Evolutionary conservation across 345 rosid species (phyloP), one percentile per base, ranked within the genome.

Genomic region (Sonneratia caseolaris): DNA sequence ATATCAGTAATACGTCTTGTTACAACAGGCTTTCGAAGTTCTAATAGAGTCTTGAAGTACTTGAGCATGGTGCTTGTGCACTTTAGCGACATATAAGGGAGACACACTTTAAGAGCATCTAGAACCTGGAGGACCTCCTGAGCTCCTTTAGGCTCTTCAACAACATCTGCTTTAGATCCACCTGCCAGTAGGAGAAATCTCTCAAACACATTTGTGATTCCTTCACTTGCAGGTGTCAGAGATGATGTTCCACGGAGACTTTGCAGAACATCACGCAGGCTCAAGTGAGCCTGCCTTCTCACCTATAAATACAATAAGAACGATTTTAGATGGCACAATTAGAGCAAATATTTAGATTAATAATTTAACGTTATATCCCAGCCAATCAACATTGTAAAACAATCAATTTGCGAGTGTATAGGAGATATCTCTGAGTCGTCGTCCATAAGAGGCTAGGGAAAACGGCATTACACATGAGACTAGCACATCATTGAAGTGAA

Each of bases 1-100:
- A 87, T 79, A 80, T 92, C 97, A 37, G 96, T 86, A 65, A 95
- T 69, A 2, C 91, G 92, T 84, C 88, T 83, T 1, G 92, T 75
- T 71, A 92, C 87, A 51, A 86, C 81, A 2, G 89, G 89, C 74
- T 85, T 87, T 2, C 78, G 85, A 66, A 91, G 82, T 65, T 85
- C 85, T 35, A 90, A 73, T 21, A 95, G 86, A 14, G 86, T 79
- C 80, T 86, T 88, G 71, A 78, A 95, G 73, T 90, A 84, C 80
- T 86, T 85, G 24, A 95, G 85, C 69, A 88, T 68, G 22, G 69
- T 57, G 73, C 87, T 79, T 38, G 79, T 79, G 80, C 77, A 80
- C 76, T 87, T 86, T 74, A 66, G 72, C 3, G 91, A 82, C 92
- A 95, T 78, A 76, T 83, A 79, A 42, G 98, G 91, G 78, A 92